Evolutionary conservation across 768 basidiomycete species (phyloP), one percentile per base, ranked within the genome.

Genomic region (Pleurotus ostreatus): DNA sequence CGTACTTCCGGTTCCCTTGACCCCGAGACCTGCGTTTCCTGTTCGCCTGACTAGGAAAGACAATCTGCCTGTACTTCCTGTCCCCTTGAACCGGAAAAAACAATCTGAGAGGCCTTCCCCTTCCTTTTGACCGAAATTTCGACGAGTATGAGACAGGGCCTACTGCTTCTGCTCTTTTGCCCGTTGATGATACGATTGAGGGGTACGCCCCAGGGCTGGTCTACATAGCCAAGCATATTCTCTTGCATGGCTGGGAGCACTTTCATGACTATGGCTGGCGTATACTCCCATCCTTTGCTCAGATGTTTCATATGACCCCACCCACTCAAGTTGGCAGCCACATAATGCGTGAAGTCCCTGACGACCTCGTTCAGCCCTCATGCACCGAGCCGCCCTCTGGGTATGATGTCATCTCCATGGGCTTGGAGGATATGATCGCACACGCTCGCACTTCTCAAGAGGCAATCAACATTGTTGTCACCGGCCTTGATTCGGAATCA

Each of bases 71-170:
- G 15, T 16, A 1, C 62, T 62, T 25, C 57, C 60, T 12, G n/a
- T 20, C 13, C 25, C 34, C 0, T 46, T 62, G 18, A 41, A 8
- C 18, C 8, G 11, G 11, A 30, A 8, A n/a, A 30, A 7, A 25
- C 23, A 9, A n/a, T 3, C 26, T 46, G 2, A 41, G 20, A 3
- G 49, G 39, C 1, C 39, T 59, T 22, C 46, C 30, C 15, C 40
- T 12, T 12, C 15, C 38, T 1, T 56, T 41, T 38, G 22, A 39
- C 13, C 13, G 4, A 16, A 30, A 40, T 3, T 62, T 46, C 47
- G 62, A 62, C 46, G 60, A 61, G 11, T 62, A 62, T 44, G 55
- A 60, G 20, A 15, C 38, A 20, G 60, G 62, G 3, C 60, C 60
- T 7, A 56, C 57, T 2, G 30, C 54, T 30, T 46, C 55, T 4